These are phyloP conservation scores for Saccharomyces hybrid DNA, from an alignment of 1,139 yeast genomes.

Conservation along the genomic window DNA sequence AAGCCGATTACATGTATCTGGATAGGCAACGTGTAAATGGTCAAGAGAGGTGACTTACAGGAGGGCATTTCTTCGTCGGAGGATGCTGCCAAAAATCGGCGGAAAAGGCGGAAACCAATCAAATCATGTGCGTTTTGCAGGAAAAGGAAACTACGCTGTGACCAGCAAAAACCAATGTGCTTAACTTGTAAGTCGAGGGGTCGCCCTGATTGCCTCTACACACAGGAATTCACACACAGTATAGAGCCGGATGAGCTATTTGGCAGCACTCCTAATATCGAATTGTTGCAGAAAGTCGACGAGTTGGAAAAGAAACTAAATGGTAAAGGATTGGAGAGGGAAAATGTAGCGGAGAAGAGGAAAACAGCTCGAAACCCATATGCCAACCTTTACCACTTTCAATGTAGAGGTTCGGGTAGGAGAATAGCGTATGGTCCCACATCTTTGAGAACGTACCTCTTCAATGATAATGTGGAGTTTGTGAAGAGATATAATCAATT, in stretches of 20 bases:
- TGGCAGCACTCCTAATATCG: not conserved
- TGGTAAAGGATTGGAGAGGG: not conserved
- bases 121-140: slow-evolving; percentile 30
- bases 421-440: slow-evolving; percentile 26
- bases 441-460: slow-evolving; percentile 18
- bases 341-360: not conserved
- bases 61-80: not conserved
- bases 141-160: slow-evolving; percentile 29
- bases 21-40: not conserved
- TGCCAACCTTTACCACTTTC: slow-evolving; percentile 12
- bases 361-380: slow-evolving; percentile 12
- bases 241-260: slow-evolving; percentile 1
- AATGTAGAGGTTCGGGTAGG: slow-evolving; percentile 16
- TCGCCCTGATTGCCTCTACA: slow-evolving; percentile 21
- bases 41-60: not conserved
- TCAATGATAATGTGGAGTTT: slow-evolving; percentile 16
- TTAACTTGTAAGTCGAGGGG: slow-evolving; percentile 22
- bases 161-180: slow-evolving; percentile 25
- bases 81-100: not conserved
- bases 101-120: slow-evolving; percentile 22
- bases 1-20: not conserved
- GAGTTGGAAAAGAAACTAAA: slow-evolving; percentile 3
- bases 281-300: slow-evolving; percentile 2
- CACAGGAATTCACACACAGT: slow-evolving; percentile 8
- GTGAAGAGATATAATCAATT: slow-evolving; percentile 17